Evolutionary conservation across 1,139 yeast species (phyloP), one percentile per base, ranked within the genome.

Genomic region (Ashbya aceris): DNA sequence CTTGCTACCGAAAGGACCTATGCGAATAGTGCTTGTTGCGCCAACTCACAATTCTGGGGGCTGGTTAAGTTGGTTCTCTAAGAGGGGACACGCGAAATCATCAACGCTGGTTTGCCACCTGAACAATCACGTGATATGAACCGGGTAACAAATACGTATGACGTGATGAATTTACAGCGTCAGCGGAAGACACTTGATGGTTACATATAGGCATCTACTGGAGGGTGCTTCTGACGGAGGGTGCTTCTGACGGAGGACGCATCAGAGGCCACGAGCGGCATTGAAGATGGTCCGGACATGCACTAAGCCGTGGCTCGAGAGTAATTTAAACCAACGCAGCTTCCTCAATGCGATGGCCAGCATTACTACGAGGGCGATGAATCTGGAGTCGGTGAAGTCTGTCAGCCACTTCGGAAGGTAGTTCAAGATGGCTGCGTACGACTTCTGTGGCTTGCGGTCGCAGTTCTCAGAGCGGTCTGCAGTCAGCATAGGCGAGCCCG

Each of bases 61-160:
- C 27, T 17, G 37, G 27, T 34, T 34, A 6, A n/a, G 37, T 34
- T 34, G 37, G 37, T 23, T 29, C 29, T n/a, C 27, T 34, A 23
- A 9, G 29, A 34, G 29, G 37, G 37, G 27, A 27, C 11, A 20
- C 37, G 37, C 37, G 37, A 34, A 34, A 14, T 17, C 23, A 17
- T n/a, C 11, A 12, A 34, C 27, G 37, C 13, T n/a, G 27, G 37
- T 9, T 9, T 14, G 29, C 9, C 29, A 17, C n/a, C 12, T 20
- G 5, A 7, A 23, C 9, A 30, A 8, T 23, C 37, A 34, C 29
- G 11, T 14, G 20, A n/a, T 10, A 14, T 6, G 5, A 6, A 8
- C 37, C 37, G 37, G 37, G 27, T 23, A 34, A 23, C 5, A 11
- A 4, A 13, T 32, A 17, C 23, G 23, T 17, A 17, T 17, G 23